phyloP scores from a whole-genome alignment of 768 basidiomycete species.

The Crepidotus variabilis region DNA sequence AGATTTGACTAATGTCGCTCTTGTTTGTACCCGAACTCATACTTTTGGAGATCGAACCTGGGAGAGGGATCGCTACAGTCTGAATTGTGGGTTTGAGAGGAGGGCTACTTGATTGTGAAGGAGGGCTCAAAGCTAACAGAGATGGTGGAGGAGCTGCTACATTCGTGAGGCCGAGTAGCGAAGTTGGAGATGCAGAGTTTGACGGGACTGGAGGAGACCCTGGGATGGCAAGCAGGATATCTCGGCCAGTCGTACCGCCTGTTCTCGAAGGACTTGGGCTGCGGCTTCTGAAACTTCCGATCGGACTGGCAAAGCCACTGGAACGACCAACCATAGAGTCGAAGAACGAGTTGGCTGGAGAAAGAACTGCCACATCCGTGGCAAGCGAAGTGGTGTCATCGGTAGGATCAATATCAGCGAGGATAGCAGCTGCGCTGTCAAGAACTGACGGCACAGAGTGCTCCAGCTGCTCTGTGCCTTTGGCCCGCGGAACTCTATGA shows the following conservation, averaged over 20 bases:
- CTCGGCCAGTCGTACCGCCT: slow-evolving; percentile 26
- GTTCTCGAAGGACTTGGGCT: slow-evolving; percentile 54
- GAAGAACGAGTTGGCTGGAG: slow-evolving; percentile 34
- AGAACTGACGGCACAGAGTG: slow-evolving; percentile 82
- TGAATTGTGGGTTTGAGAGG: slow-evolving; percentile 2
- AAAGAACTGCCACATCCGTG: slow-evolving; percentile 60
- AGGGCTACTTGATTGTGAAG: slow-evolving; percentile 3
- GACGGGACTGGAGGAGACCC: slow-evolving; percentile 2
- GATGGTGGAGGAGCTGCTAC: slow-evolving; percentile 2
- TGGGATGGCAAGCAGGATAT: slow-evolving; percentile 49
- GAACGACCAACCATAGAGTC: slow-evolving; percentile 14
- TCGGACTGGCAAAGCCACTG: slow-evolving; percentile 65
- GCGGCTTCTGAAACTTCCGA: slow-evolving; percentile 63
- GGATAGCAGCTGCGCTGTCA: slow-evolving; percentile 75
- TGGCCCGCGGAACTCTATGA: slow-evolving; percentile 70
- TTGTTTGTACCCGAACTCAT: neutral
- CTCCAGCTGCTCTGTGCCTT: slow-evolving; percentile 71
- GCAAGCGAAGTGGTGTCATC: slow-evolving; percentile 32
- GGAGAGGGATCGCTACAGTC: slow-evolving; percentile 4
- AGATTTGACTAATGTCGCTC: neutral
- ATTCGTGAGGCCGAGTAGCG: slow-evolving; percentile 10
- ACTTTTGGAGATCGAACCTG: neutral
- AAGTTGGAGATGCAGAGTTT: slow-evolving; percentile 7
- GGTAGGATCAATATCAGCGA: slow-evolving; percentile 40
- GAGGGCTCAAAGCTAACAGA: neutral